Base-by-base conservation (phyloP, 1,284 basidiomycete genomes). In the Termitomyces sp. region DNA sequence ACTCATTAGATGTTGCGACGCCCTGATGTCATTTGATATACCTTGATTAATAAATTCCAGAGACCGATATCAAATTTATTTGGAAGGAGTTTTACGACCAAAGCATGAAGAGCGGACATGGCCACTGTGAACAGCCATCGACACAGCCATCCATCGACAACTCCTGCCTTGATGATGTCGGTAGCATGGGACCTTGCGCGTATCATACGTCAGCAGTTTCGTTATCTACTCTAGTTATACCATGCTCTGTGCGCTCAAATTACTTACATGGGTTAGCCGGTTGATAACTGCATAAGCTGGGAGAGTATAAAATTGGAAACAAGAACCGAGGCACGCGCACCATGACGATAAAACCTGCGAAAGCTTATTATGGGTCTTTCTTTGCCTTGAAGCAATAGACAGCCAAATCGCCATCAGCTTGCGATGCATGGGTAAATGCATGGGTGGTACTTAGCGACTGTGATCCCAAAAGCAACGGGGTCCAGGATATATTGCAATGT, bases 371-470 rank as follows among this genome's bases (percentile, higher is more conserved):
- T 14, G 39, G 7, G 26, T 19, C 21, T 52, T 39, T 19, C 21
- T 52, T 39, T 18, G 16, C 34, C 28, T 35, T 50, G 31, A 31
- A 42, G 31, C 39, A 28, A 45, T 42, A 33, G 24, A 35, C 44
- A 35, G 39, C 50, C 50, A 35, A 31, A 42, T 52, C 11, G 35
- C 49, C 38, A 49, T 57, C 46, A 57, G 57, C 21, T 46, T 46
- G 31, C 38, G 30, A 52, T 48, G 37, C 49, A 35, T 42, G 30
- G 38, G 13, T 42, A 52, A 16, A 54, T 55, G 53, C 57, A 56
- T 50, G 45, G 42, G 56, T 41, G 51, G 51, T 58, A 62, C 60
- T 62, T 55, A 62, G 54, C 60, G 55, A 58, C 56, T 52, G 24
- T 48, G 46, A 38, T 43, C 51, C 47, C 46, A 39, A 46, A 21